phyloP scores from a whole-genome alignment of 192 early-diverging fungal species.

The Mycoemilia scoparia region DNA sequence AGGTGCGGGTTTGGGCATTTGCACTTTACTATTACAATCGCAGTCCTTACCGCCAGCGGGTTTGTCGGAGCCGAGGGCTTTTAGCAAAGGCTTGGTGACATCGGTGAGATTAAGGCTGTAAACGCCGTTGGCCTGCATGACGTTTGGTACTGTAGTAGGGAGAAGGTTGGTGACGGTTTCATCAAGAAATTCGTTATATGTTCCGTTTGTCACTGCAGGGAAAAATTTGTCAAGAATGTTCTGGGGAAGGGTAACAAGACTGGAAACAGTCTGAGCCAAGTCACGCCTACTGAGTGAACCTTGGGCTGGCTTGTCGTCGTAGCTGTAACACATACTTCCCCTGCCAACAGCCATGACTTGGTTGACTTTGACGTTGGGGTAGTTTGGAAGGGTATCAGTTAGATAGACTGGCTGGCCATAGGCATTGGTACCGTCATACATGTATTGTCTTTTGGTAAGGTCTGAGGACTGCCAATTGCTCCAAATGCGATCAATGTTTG shows the following conservation, averaged over 20 bases:
- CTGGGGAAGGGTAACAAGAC: conserved; percentile 13
- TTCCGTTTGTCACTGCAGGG: conserved; percentile 14
- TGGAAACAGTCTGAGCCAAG: conserved; percentile 8
- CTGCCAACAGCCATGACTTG: conserved; percentile 20
- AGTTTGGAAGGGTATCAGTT: conserved; percentile 7
- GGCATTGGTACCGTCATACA: conserved; percentile 16
- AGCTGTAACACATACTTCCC: conserved; percentile 27
- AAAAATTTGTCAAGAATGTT: conserved; percentile 11
- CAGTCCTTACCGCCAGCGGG: conserved; percentile 21
- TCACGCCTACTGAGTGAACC: conserved; percentile 8
- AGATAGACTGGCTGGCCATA: conserved; percentile 1
- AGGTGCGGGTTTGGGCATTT: conserved; percentile 7
- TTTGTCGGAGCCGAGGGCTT: conserved; percentile 4
- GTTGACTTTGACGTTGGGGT: conserved; percentile 4
- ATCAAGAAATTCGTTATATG: conserved; percentile 9
- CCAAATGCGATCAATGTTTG: conserved; percentile 35
- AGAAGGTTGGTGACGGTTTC: conserved; percentile 10
- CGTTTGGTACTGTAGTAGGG: conserved; percentile 12
- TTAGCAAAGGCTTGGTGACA: no score
- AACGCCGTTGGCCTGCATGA: conserved; percentile 7
- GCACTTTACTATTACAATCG: no score
- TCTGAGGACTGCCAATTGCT: conserved; percentile 30
- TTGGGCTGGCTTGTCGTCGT: conserved; percentile 13
- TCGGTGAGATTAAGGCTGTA: no score
- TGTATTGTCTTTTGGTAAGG: conserved; percentile 13